Evolutionary conservation across 1,284 basidiomycete species (phyloP).

Genomic region (Fomitopsis betulina): DNA sequence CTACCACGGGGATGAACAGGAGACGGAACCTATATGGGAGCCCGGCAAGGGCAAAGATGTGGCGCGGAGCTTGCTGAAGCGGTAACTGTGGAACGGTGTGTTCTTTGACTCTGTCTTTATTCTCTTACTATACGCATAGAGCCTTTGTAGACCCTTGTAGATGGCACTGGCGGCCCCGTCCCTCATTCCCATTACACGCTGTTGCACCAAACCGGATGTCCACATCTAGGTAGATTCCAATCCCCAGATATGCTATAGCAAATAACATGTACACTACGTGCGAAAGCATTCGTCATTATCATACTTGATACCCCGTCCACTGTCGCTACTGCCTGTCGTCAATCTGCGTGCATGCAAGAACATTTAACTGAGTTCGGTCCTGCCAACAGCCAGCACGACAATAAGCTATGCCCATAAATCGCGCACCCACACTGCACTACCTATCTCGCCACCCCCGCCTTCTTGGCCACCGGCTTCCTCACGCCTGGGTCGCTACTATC

Average conservation of each 20-base stretch:
- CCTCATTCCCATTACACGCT: background rate
- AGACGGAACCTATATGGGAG: conserved; percentile 26
- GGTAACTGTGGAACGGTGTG: conserved; percentile 4
- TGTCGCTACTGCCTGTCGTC: background rate
- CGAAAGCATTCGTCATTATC: background rate
- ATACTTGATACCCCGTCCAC: background rate
- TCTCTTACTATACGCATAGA: background rate
- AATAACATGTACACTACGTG: conserved; percentile 1
- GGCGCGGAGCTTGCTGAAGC: conserved; percentile 29
- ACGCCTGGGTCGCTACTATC: conserved; percentile 43
- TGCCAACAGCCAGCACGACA: background rate
- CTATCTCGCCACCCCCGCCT: conserved; percentile 15
- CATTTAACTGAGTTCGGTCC: background rate
- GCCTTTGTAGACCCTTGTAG: background rate
- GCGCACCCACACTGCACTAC: background rate
- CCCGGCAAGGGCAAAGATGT: conserved; percentile 35
- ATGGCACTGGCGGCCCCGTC: background rate
- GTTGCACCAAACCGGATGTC: background rate
- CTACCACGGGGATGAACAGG: conserved; percentile 20
- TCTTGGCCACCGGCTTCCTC: conserved; percentile 12
- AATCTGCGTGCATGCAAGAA: background rate
- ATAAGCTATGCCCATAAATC: background rate
- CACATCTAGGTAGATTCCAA: background rate
- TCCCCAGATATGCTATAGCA: background rate
- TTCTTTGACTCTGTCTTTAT: background rate